Base-by-base conservation (phyloP, 164 flowering plant species). In the Kalanchoe fedtschenkoi region DNA sequence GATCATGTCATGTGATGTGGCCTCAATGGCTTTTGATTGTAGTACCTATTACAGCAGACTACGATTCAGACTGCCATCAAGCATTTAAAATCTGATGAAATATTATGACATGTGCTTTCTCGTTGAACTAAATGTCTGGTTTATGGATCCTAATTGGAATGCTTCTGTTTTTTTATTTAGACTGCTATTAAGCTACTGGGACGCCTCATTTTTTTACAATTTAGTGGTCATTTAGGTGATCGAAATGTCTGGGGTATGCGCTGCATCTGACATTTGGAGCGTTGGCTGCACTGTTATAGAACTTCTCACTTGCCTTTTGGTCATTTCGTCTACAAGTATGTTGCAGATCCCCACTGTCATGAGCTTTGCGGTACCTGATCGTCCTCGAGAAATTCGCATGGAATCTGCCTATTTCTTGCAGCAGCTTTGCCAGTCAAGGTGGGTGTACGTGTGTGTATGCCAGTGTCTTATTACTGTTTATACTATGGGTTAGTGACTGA, bases 191-290 rank as follows among this genome's bases (percentile, higher is more conserved):
- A n/a, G n/a, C n/a, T 47, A n/a, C 28, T 26, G 56, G 22, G 17
- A 47, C 24, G 39, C 54, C 56, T 17, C n/a, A n/a, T 1, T 17
- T 24, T 51, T 26, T 51, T 3, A 10, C 28, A 10, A 51, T 26
- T 17, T 51, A 24, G 26, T 51, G 16, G 14, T 51, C 6, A 24
- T 24, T 26, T 83, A 95, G 99, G 99, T 95, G 61, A 95, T 95
- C 75, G 97, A 95, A 72, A 89, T 95, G 99, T 89, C 97, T 0
- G 99, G 99, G 55, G 99, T 95, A 62, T 91, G 97, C 78, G 97
- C 99, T 66, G 97, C 97, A 65, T 95, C 99, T 54, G 99, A 95
- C 71, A 87, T 95, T 58, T 95, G 99, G 99, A 95, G 99, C 75
- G 97, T 95, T 67, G 99, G 99, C 28, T 95, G 99, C 74, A 95